Percentiles rank a stretch among this genome's conserved stretches.
Evolutionary conservation across 2,329 filamentous ascomycete species (phyloP).

Genomic region (Diaporthe destruens): DNA sequence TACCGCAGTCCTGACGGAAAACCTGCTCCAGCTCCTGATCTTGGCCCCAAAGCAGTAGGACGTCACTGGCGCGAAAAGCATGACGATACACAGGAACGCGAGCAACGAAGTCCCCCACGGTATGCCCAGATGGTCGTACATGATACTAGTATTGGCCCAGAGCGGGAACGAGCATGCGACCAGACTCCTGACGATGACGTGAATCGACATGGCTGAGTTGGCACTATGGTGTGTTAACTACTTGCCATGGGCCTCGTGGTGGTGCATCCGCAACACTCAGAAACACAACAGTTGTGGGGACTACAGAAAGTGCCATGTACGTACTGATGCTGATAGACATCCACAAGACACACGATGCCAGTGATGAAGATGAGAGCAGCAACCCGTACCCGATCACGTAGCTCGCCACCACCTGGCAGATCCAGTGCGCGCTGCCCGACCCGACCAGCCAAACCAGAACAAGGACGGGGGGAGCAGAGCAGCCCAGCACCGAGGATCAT

Average conservation of each 20-base stretch:
- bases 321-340: slow-evolving; percentile 43
- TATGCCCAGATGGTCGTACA: slow-evolving; percentile 43
- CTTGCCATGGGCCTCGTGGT: background rate
- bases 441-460: slow-evolving; percentile 68
- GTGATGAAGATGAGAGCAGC: slow-evolving; percentile 44
- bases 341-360: slow-evolving; percentile 44
- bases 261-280: too few species aligned
- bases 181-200: slow-evolving; percentile 43
- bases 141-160: slow-evolving; percentile 43
- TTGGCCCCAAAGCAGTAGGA: slow-evolving; percentile 26
- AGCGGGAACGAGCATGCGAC: slow-evolving; percentile 44
- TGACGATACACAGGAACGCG: slow-evolving; percentile 41
- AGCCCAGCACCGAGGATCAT: slow-evolving; percentile 61
- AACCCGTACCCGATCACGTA: slow-evolving; percentile 43
- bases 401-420: slow-evolving; percentile 42
- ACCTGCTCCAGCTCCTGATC: slow-evolving; percentile 34
- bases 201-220: slow-evolving; percentile 45
- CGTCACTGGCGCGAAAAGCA: slow-evolving; percentile 28
- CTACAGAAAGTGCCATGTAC: background rate
- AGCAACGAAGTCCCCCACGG: slow-evolving; percentile 44
- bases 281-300: accelerated
- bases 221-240: slow-evolving; percentile 4
- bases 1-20: slow-evolving; percentile 23
- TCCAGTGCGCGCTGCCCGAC: slow-evolving; percentile 44
- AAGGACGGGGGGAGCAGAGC: slow-evolving; percentile 59